A percentile compares a stretch with the other conserved stretches of the same genome.
These are phyloP conservation scores for Fraxinus paxiana DNA, from an alignment of 305 asterid species.

Conservation along the genomic window DNA sequence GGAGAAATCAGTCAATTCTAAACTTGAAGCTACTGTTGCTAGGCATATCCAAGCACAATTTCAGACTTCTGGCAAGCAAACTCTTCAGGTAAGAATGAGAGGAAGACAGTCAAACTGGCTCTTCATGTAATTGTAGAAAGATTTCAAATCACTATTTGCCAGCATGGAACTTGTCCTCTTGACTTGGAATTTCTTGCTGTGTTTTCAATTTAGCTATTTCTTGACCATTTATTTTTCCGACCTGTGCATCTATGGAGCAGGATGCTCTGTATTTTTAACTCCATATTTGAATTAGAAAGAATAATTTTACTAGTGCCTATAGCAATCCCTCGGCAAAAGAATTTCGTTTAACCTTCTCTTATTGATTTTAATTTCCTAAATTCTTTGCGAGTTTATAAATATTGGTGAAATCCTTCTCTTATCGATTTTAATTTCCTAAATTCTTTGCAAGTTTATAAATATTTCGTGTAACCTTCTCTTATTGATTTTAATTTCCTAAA, in stretches of 20 bases:
- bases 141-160: background rate
- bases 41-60: constrained; percentile 82
- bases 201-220: background rate
- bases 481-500: too few relatives aligned
- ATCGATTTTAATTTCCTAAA: too few relatives aligned
- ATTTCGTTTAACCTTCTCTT: background rate
- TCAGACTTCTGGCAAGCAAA: constrained; percentile 90
- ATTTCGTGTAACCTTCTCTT: too few relatives aligned
- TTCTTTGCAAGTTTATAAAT: too few relatives aligned
- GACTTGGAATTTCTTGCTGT: background rate
- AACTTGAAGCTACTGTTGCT: constrained; percentile 74
- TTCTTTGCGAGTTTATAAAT: background rate
- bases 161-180: background rate
- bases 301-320: background rate
- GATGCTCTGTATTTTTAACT: background rate
- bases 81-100: constrained; percentile 60
- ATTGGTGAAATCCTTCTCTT: background rate
- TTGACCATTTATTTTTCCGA: too few relatives aligned
- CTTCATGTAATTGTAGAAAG: background rate
- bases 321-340: background rate
- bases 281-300: background rate
- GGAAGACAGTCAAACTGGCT: background rate
- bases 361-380: background rate
- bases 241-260: background rate
- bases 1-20: constrained; percentile 70